A percentile compares a stretch with the other conserved stretches of the same genome.
Conservation (phyloP, 495 filamentous ascomycete species). For the Beverwykella pulmonaria region DNA sequence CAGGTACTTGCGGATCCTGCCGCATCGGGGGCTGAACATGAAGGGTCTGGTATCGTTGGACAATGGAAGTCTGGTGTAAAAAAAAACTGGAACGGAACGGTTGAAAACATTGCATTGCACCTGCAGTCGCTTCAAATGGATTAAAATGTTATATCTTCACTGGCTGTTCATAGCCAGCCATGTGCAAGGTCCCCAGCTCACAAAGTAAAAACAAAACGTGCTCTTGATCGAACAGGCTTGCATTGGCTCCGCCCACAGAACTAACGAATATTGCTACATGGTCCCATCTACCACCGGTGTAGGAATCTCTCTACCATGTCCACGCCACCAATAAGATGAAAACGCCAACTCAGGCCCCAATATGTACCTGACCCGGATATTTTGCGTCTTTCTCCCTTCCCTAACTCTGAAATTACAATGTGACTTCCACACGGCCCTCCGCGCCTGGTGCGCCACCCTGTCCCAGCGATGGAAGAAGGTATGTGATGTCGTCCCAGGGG, state of each 20-base stretch:
- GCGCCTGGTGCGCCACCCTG: slow-evolving; percentile 34
- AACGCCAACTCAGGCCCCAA: slow-evolving; percentile 19
- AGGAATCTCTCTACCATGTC: slow-evolving; percentile 13
- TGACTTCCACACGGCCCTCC: slow-evolving; percentile 43
- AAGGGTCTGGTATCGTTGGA: not conserved
- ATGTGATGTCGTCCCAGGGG: slow-evolving; percentile 72
- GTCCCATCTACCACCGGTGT: not conserved
- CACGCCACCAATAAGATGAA: slow-evolving; percentile 14
- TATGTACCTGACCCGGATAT: slow-evolving; percentile 7
- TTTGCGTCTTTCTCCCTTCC: not conserved
- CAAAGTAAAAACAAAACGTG: not conserved
- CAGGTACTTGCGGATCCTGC: not conserved
- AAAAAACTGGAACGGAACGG: too few species aligned
- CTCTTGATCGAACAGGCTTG: slow-evolving; percentile 7
- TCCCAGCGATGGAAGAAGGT: slow-evolving; percentile 37
- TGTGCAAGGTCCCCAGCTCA: not conserved
- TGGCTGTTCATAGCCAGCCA: not conserved
- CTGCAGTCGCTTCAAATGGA: too few species aligned
- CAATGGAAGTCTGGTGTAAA: not conserved
- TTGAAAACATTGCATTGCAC: too few species aligned
- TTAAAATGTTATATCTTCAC: not conserved
- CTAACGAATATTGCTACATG: slow-evolving; percentile 27
- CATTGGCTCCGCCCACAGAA: not conserved
- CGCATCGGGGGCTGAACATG: not conserved
- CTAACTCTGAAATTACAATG: slow-evolving; percentile 16